A percentile compares a stretch with the other conserved stretches of the same genome.
phyloP scores from a whole-genome alignment of 306 rosid species.

The Aeschynomene evenia region DNA sequence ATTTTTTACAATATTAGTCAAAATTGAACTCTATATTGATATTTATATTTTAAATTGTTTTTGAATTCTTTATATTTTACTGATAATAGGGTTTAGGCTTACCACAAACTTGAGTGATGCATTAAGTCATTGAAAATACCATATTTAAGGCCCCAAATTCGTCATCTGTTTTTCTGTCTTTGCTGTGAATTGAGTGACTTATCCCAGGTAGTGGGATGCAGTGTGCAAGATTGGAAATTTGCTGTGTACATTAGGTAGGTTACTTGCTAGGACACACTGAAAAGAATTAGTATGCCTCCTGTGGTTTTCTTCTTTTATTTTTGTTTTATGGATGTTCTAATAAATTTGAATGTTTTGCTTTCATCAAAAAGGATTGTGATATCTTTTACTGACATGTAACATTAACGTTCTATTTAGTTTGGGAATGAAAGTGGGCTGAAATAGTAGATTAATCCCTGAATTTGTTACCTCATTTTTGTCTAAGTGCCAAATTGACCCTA shows the following conservation, averaged over 20 bases:
- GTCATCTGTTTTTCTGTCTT: not conserved
- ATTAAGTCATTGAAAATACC: too few relatives aligned
- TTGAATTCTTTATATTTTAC: not conserved
- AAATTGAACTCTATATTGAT: not conserved
- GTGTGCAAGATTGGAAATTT: not conserved
- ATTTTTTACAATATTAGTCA: too few relatives aligned
- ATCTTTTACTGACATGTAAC: not conserved
- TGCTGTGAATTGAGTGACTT: not conserved
- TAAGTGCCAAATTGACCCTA: not conserved
- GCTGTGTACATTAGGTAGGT: not conserved
- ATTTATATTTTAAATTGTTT: not conserved
- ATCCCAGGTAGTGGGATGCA: not conserved
- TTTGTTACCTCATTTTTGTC: not conserved
- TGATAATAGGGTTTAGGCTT: not conserved
- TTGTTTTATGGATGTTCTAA: not conserved
- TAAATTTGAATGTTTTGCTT: not conserved
- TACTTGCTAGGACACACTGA: not conserved
- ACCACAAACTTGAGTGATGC: too few relatives aligned
- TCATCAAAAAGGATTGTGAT: not conserved
- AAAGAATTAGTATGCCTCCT: not conserved
- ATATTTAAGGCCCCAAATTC: not conserved
- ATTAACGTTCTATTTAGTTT: not conserved
- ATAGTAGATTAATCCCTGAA: not conserved
- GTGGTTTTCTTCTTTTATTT: not conserved
- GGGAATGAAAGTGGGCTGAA: not conserved